Conservation (phyloP, 225 moss, liverwort and hornwort genomes). For the Bryum argenteum region DNA sequence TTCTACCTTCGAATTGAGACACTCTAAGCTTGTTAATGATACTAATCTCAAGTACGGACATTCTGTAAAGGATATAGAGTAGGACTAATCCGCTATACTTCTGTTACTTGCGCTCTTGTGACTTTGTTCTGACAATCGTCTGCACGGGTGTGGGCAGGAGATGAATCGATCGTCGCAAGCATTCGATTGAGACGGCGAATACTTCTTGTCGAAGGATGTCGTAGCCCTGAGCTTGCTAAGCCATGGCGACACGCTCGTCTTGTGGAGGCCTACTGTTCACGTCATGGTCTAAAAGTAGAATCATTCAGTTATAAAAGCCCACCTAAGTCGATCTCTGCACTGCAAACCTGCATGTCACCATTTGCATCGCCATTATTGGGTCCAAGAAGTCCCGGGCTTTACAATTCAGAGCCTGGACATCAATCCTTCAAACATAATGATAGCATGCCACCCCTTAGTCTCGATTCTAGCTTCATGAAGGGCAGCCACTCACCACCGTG, state of each 20-base stretch:
- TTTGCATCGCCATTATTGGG: slow-evolving; percentile 81
- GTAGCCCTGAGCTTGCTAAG: slow-evolving; percentile 81
- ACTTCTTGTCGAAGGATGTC: slow-evolving; percentile 84
- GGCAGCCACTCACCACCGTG: slow-evolving; percentile 66
- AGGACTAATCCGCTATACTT: neutral
- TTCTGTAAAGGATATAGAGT: neutral
- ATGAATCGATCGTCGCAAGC: slow-evolving; percentile 50
- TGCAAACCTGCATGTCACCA: slow-evolving; percentile 59
- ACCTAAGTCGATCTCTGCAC: slow-evolving; percentile 26
- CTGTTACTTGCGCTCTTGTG: slow-evolving; percentile 18
- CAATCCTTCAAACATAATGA: slow-evolving; percentile 60
- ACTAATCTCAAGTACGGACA: neutral
- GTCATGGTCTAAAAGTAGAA: slow-evolving; percentile 86
- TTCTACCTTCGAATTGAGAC: slow-evolving; percentile 5
- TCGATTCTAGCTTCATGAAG: slow-evolving; percentile 67
- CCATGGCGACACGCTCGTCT: slow-evolving; percentile 80
- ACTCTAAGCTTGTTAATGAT: neutral
- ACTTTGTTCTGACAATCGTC: slow-evolving; percentile 31
- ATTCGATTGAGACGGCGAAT: slow-evolving; percentile 90
- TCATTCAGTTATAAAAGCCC: slow-evolving; percentile 47
- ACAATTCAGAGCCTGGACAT: slow-evolving; percentile 71
- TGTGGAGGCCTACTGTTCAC: slow-evolving; percentile 84
- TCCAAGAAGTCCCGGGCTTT: slow-evolving; percentile 75
- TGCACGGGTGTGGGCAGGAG: slow-evolving; percentile 48
- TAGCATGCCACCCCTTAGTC: slow-evolving; percentile 80